Evolutionary conservation across 768 basidiomycete species (phyloP), one percentile per base, ranked within the genome.

Genomic region (Lactarius trivialis): DNA sequence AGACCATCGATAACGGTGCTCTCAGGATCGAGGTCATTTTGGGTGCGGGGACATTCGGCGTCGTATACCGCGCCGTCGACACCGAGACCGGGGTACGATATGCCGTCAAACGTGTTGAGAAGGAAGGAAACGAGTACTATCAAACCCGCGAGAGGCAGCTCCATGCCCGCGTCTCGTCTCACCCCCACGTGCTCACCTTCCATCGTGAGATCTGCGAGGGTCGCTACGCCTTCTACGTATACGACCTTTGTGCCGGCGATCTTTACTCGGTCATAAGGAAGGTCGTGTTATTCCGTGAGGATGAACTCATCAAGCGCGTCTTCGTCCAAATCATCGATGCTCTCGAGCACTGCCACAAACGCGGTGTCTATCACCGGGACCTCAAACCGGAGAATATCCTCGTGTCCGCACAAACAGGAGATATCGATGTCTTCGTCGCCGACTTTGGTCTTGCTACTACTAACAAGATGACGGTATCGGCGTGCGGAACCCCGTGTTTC

Each of bases 31-130:
- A 89, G 68, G 85, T 89, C 68, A 81, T 94, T 62, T 82, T 98
- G 53, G 96, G 96, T 41, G 83, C 88, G 28, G 96, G 96, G 12
- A 92, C 93, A n/a, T 98, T 96, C 71, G 96, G 95, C 60, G 85
- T 93, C 67, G 95, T 97, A 3, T 96, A 96, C 73, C 88, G 89
- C 60, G 94, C 91, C 19, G 78, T 89, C 60, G 88, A 89, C 70
- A 60, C 43, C 1, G 70, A 61, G 59, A 34, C 58, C 11, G 58
- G 53, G 15, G 68, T 65, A 32, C 76, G 70, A 55, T 93, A 83
- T 74, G 93, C 94, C 63, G 93, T 98, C 69, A 98, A 98, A 76
- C 96, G 93, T 71, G 85, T 93, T 56, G 78, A 83, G 50, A 84
- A 82, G 68, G 74, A 76, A 1, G 14, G n/a, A 5, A 14, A n/a